Conservation (phyloP, 2,329 filamentous ascomycete genomes). For the Pyricularia pennisetigena region DNA sequence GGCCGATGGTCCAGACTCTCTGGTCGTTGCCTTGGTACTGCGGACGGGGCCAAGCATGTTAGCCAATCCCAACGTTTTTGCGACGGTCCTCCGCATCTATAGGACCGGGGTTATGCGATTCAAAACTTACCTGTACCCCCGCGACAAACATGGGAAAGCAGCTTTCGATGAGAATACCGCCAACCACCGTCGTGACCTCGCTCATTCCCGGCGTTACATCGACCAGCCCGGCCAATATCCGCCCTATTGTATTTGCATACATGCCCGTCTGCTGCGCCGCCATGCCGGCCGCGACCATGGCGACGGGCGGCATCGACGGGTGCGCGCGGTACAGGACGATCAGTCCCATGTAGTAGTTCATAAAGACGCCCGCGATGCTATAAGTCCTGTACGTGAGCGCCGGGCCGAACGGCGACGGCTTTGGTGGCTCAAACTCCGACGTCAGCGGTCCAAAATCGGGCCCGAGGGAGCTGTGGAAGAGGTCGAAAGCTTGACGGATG, state of each 20-base stretch:
- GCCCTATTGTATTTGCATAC: conserved; percentile 67
- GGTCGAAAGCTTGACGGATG: conserved; percentile 61
- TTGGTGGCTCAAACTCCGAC: conserved; percentile 51
- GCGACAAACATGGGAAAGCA: conserved; percentile 80
- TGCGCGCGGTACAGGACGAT: conserved; percentile 77
- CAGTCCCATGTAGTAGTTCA: conserved; percentile 74
- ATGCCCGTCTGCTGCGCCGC: conserved; percentile 61
- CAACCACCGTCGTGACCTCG: conserved; percentile 66
- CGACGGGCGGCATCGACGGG: conserved; percentile 82
- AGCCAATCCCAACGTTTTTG: neutral
- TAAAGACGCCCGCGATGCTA: conserved; percentile 80
- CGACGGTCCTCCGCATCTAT: neutral
- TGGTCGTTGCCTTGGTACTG: conserved; percentile 65
- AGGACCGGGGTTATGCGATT: neutral
- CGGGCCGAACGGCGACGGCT: conserved; percentile 70
- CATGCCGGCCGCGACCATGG: conserved; percentile 77
- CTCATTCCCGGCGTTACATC: conserved; percentile 40
- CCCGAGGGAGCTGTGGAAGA: conserved; percentile 57
- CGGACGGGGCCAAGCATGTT: neutral
- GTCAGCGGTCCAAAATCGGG: conserved; percentile 68
- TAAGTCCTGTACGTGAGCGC: conserved; percentile 77
- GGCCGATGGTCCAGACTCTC: conserved; percentile 66
- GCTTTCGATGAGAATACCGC: conserved; percentile 73
- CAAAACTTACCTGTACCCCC: conserved; percentile 52
- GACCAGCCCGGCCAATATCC: conserved; percentile 65